Evolutionary conservation across 2,329 filamentous ascomycete species (phyloP), one percentile per base, ranked within the genome.

Genomic region (Colletotrichum simmondsii): DNA sequence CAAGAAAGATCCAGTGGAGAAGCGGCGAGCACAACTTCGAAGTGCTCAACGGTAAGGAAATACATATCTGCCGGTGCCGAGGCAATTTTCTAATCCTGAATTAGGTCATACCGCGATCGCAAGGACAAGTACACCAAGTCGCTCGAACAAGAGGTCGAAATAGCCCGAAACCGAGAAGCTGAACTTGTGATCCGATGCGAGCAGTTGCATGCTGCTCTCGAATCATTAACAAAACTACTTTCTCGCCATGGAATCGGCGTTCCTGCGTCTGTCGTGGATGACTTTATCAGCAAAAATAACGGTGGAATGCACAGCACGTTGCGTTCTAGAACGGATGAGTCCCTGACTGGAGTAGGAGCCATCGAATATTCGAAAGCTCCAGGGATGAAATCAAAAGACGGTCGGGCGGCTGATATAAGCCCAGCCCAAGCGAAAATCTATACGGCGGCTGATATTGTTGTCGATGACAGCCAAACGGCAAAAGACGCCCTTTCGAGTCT

Each of bases 81-180:
- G 16, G 8, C 1, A 7, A 7, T n/a, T 6, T 16, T 1, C 54
- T 81, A 79, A 52, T 76, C 76, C 5, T 16, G 37, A 12, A 35
- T 42, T 28, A 42, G 37, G 37, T 42, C 37, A 6, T 81, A 81
- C 61, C 78, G 79, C 12, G 77, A 79, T 1, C 79, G 80, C 19
- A 81, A 79, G 42, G 77, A 79, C 58, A 73, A 69, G 26, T 81
- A 81, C 68, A 75, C 76, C 7, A 79, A 77, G 53, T 74, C 74
- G 1, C 75, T 81, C 1, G 80, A 81, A 66, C 66, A 28, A 4
- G 79, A 79, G 46, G 58, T 81, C 7, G 73, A 71, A 11, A 65
- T 65, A 26, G 57, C 69, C 4, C 73, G 75, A 26, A 56, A 70
- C 5, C 74, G 62, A n/a, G 79, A 81, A 32, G 69, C 78, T 2